Evolutionary conservation across 208 protist genomes (phyloP).

Genomic region (Leishmania amazonensis): DNA sequence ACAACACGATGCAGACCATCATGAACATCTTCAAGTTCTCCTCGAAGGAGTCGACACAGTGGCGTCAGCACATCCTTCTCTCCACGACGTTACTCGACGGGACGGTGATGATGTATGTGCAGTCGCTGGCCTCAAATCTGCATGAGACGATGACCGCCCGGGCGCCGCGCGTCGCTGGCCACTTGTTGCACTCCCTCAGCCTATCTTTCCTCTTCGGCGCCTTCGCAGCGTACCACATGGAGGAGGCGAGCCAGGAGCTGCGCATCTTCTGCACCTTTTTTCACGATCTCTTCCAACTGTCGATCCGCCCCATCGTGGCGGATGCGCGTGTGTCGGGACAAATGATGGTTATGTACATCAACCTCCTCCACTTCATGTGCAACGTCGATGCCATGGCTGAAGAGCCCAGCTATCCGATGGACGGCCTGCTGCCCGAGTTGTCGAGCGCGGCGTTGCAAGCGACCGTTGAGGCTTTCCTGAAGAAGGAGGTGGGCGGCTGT

Average conservation of each 20-base stretch:
- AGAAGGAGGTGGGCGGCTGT: constrained; percentile 65
- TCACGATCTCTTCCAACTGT: constrained; percentile 79
- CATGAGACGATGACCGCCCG: constrained; percentile 36
- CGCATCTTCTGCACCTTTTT: constrained; percentile 83
- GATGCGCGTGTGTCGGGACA: constrained; percentile 52
- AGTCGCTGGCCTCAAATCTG: constrained; percentile 54
- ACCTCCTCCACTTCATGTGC: constrained; percentile 89
- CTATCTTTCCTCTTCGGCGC: constrained; percentile 80
- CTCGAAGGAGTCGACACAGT: constrained; percentile 68
- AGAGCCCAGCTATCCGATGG: constrained; percentile 36
- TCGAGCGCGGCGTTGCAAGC: constrained; percentile 44
- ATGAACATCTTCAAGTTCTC: constrained; percentile 94
- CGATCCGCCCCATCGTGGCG: constrained; percentile 58
- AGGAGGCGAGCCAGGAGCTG: constrained; percentile 54
- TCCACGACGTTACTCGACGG: constrained; percentile 86
- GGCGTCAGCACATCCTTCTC: constrained; percentile 90
- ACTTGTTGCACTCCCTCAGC: constrained; percentile 75
- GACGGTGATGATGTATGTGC: constrained; percentile 69
- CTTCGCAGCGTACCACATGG: constrained; percentile 88
- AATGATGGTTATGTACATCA: constrained; percentile 84
- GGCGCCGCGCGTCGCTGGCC: constrained; percentile 37
- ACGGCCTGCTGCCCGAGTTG: constrained; percentile 71
- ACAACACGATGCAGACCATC: constrained; percentile 87
- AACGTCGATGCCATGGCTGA: constrained; percentile 86
- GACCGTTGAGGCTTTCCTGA: constrained; percentile 69